phyloP scores from a whole-genome alignment of 78 protist genomes.

The slime mould (Dictyostelium discoideum) region dicty_2.7 NC_007090.3:2820001-2820500 shows the following conservation, averaged over 20 bases:
- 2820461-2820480: neutral
- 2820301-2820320: conserved; percentile 5
- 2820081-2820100: no score
- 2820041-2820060: neutral
- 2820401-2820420: neutral
- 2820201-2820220: neutral
- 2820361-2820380: conserved; percentile 26
- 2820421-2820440: neutral
- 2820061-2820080: neutral
- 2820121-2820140: conserved; percentile 5
- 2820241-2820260: neutral
- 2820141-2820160: neutral
- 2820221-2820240: neutral
- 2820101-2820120: no score
- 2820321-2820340: conserved; percentile 34
- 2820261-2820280: neutral
- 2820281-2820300: neutral
- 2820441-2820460: conserved; percentile 3
- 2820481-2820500: no score
- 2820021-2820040: neutral
- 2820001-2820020: neutral
- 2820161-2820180: neutral
- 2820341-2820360: conserved; percentile 12
- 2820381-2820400: neutral
- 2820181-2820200: neutral